These are phyloP conservation scores for Lolium perenne DNA, from an alignment of 176 grass and related monocot genomes.

Conservation along the genomic window DNA sequence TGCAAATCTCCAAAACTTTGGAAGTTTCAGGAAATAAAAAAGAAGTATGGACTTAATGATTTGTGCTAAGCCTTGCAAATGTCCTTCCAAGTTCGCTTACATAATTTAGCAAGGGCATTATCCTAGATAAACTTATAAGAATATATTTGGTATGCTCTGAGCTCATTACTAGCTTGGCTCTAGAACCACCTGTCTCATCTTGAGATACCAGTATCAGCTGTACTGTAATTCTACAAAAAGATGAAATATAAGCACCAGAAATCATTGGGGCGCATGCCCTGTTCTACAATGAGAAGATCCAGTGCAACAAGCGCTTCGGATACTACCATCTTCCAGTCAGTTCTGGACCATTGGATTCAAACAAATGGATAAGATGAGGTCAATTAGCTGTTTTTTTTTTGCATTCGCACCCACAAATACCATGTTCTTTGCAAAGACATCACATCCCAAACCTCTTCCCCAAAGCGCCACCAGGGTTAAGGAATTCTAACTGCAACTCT, in stretches of 20 bases:
- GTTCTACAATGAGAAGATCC: not conserved
- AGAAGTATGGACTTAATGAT: not conserved
- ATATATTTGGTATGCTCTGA: not conserved
- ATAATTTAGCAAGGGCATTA: not conserved
- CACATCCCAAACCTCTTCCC: not conserved
- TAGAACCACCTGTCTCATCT: not conserved
- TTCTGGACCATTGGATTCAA: not conserved
- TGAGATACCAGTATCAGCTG: not conserved
- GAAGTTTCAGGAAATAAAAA: not conserved
- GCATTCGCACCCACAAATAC: not conserved
- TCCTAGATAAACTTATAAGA: not conserved
- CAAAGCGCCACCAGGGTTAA: not conserved
- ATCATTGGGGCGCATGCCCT: not conserved
- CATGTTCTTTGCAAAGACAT: not conserved
- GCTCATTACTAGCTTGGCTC: not conserved
- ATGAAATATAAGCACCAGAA: not conserved
- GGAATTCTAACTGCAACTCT: too few relatives aligned
- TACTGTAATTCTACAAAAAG: not conserved
- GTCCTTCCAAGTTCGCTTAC: not conserved
- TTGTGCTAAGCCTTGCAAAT: not conserved
- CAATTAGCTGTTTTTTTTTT: not conserved
- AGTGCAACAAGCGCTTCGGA: too few relatives aligned
- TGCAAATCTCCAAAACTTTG: not conserved
- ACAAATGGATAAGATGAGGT: not conserved
- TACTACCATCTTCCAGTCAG: too few relatives aligned